phyloP scores from a whole-genome alignment of 2,329 filamentous ascomycete species.

The Teratosphaeria epicoccoides region DNA sequence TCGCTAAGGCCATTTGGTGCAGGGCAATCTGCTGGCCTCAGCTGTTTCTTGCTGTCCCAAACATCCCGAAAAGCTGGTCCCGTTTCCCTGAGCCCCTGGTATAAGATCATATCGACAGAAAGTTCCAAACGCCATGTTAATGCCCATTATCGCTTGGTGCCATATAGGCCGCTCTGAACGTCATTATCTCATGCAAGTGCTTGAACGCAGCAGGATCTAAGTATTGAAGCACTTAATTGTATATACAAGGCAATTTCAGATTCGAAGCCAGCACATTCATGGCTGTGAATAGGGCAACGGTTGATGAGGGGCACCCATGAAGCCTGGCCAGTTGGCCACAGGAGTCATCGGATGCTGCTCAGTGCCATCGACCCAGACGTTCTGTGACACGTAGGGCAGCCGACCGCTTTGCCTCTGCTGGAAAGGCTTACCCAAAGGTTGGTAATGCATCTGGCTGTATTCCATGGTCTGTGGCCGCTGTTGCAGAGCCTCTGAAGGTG shows the following conservation, averaged over 20 bases:
- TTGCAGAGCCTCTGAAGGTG: constrained; percentile 68
- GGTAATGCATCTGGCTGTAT: constrained; percentile 42
- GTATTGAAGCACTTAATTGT: neutral
- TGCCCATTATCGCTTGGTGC: neutral
- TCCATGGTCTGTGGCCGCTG: constrained; percentile 34
- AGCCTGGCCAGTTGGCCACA: constrained; percentile 21
- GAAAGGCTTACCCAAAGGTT: constrained; percentile 36
- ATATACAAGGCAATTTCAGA: neutral
- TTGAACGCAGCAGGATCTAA: constrained; percentile 2
- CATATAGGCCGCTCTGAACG: neutral
- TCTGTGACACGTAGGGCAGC: constrained; percentile 31
- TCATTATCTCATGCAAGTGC: neutral
- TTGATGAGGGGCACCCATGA: constrained; percentile 11
- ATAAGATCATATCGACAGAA: neutral
- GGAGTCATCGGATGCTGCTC: constrained; percentile 23
- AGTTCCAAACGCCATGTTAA: neutral
- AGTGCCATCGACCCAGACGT: constrained; percentile 25
- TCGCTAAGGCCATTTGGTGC: neutral
- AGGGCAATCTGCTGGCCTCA: neutral
- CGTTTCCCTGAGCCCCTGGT: neutral
- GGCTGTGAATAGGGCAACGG: neutral
- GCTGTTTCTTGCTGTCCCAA: neutral
- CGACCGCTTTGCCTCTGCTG: constrained; percentile 36
- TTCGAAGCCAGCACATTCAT: neutral
- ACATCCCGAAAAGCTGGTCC: neutral